These are phyloP conservation scores for Geotrichum aggregatum DNA, from an alignment of 1,139 yeast species.

Conservation along the genomic window DNA sequence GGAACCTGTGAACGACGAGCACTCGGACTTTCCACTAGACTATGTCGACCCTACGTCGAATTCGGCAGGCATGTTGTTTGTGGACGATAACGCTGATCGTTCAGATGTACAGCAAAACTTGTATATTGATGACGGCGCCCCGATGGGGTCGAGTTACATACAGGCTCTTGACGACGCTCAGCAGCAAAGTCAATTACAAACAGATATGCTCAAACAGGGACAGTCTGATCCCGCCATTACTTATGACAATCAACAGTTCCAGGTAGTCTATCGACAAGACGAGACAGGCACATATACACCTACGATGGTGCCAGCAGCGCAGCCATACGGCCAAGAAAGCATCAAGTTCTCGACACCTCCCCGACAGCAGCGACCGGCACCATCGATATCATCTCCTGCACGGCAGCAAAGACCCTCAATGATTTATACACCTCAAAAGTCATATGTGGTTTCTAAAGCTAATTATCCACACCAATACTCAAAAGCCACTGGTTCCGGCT, in stretches of 20 bases:
- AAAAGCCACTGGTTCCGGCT: no score
- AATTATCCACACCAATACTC: background rate
- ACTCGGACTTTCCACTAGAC: constrained; percentile 34
- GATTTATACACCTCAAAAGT: background rate
- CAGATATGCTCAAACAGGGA: no score
- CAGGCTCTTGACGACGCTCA: no score
- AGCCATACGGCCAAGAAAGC: background rate
- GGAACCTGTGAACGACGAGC: background rate
- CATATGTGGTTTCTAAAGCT: background rate
- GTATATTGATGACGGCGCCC: background rate
- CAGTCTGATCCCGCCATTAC: constrained; percentile 12
- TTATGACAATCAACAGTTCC: constrained; percentile 19
- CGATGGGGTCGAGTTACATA: background rate
- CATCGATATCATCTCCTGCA: background rate
- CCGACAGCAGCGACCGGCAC: background rate
- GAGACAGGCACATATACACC: constrained; percentile 15
- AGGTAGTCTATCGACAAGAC: constrained; percentile 20
- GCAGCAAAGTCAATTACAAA: no score
- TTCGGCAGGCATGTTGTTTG: background rate
- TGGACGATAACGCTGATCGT: background rate
- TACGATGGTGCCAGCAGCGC: constrained; percentile 13
- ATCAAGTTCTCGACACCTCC: background rate
- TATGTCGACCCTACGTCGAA: constrained; percentile 23
- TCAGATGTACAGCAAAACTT: background rate
- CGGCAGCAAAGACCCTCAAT: background rate